Conservation (phyloP, 805 yeast genomes). For the Candida parachauliodes region DNA sequence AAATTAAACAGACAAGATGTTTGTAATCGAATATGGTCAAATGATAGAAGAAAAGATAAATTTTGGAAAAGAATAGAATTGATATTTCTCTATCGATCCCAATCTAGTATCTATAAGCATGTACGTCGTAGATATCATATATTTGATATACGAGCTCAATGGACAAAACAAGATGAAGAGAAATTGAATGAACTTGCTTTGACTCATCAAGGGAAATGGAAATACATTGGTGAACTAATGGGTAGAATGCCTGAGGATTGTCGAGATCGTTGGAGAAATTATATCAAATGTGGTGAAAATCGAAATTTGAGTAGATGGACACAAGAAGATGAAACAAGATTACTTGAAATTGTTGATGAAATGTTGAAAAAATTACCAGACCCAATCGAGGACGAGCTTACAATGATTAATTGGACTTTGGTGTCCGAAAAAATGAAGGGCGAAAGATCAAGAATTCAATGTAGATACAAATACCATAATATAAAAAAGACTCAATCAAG, state of each 20-base stretch:
- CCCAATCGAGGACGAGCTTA: slow-evolving; percentile 11
- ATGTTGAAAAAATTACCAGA: slow-evolving; percentile 11
- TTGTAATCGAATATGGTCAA: slow-evolving; percentile 84
- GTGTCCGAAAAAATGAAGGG: slow-evolving; percentile 91
- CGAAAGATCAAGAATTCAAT: slow-evolving; percentile 83
- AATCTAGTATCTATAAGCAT: slow-evolving; percentile 90
- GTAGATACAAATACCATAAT: slow-evolving; percentile 94
- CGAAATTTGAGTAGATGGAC: slow-evolving; percentile 82
- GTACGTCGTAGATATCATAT: slow-evolving; percentile 87
- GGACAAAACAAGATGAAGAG: slow-evolving; percentile 82
- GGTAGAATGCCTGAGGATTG: slow-evolving; percentile 98
- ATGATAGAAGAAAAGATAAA: slow-evolving; percentile 78
- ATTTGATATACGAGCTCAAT: slow-evolving; percentile 82
- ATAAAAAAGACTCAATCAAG: slow-evolving; percentile 54
- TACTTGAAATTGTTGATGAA: slow-evolving; percentile 34
- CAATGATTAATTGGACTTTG: slow-evolving; percentile 78
- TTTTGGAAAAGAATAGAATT: slow-evolving; percentile 84
- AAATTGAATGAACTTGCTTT: slow-evolving; percentile 59
- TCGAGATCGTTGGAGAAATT: slow-evolving; percentile 94
- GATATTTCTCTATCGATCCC: slow-evolving; percentile 78
- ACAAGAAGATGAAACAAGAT: slow-evolving; percentile 59
- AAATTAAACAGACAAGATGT: slow-evolving; percentile 62
- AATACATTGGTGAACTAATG: slow-evolving; percentile 70
- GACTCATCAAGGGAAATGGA: slow-evolving; percentile 83
- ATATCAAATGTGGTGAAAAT: slow-evolving; percentile 82